Conservation (phyloP, 2,329 filamentous ascomycete species). For the Verticillium isaacii region DNA sequence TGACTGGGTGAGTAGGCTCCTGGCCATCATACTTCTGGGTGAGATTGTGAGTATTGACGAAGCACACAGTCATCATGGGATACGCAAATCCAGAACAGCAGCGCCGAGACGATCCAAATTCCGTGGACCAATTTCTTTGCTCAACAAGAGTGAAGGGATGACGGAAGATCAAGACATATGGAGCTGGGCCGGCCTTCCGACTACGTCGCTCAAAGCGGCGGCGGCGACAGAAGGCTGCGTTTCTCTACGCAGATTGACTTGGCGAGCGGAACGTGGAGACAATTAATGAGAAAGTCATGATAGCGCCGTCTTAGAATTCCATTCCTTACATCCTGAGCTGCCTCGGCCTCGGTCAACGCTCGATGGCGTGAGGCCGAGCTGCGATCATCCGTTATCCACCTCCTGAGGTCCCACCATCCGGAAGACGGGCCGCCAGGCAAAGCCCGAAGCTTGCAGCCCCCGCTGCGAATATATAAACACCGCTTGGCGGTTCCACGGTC, state of each 20-base stretch:
- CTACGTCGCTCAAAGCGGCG: too few species aligned
- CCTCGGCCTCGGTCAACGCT: too few species aligned
- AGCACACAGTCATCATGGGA: constrained; percentile 16
- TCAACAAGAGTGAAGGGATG: not conserved
- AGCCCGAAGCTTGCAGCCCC: not conserved
- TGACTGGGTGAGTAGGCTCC: constrained; percentile 9
- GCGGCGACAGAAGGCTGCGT: too few species aligned
- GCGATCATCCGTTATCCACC: too few species aligned
- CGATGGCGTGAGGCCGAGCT: too few species aligned
- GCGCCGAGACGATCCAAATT: constrained; percentile 17
- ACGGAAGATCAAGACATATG: too few species aligned
- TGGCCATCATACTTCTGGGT: not conserved
- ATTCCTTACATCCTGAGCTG: too few species aligned
- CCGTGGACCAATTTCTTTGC: constrained; percentile 19
- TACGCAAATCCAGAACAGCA: constrained; percentile 18
- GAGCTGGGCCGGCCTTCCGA: too few species aligned
- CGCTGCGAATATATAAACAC: not conserved
- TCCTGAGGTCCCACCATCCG: not conserved
- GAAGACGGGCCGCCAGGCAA: not conserved
- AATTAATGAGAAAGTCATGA: too few species aligned
- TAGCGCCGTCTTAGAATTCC: too few species aligned
- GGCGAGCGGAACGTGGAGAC: too few species aligned
- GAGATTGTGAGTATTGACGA: not conserved
- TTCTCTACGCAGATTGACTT: too few species aligned
- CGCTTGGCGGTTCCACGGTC: not conserved